Conservation (phyloP, 805 yeast species). For the Ogataea chonburiensis region DNA sequence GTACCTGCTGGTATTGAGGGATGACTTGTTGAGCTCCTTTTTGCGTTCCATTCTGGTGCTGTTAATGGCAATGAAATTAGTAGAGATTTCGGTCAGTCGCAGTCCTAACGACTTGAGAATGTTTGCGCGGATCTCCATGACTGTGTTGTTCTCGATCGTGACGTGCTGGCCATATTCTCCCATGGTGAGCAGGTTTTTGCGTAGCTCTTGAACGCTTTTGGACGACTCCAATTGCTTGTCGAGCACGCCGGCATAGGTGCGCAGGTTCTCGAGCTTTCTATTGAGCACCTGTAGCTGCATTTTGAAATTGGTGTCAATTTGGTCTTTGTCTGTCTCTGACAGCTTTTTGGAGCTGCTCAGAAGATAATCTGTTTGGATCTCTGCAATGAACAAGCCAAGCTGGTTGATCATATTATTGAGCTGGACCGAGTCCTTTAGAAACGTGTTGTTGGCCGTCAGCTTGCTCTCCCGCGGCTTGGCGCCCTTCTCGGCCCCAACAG, state of each 20-base stretch:
- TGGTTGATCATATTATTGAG: constrained; percentile 35
- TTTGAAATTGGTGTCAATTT: constrained; percentile 29
- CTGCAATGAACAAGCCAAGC: constrained; percentile 35
- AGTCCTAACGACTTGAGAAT: constrained; percentile 49
- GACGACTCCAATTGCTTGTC: constrained; percentile 49
- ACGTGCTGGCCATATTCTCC: constrained; percentile 39
- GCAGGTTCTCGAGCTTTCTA: constrained; percentile 32
- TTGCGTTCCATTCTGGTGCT: constrained; percentile 45
- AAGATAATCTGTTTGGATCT: constrained; percentile 38
- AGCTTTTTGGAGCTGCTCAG: constrained; percentile 28
- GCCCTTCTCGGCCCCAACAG: background rate
- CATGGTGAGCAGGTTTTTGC: constrained; percentile 31
- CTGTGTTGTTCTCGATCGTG: constrained; percentile 37
- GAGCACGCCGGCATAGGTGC: constrained; percentile 38
- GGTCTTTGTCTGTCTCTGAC: constrained; percentile 28
- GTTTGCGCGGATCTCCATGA: constrained; percentile 46
- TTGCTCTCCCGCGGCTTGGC: constrained; percentile 8
- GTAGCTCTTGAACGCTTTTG: constrained; percentile 47
- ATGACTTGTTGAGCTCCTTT: constrained; percentile 37
- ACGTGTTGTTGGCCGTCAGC: constrained; percentile 35
- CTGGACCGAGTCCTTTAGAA: constrained; percentile 40
- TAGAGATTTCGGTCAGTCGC: constrained; percentile 41
- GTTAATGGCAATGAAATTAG: constrained; percentile 48
- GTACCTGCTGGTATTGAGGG: constrained; percentile 23
- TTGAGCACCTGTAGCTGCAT: constrained; percentile 23